Evolutionary conservation across 495 filamentous ascomycete species (phyloP).

Genomic region (Hamigera avellanea): DNA sequence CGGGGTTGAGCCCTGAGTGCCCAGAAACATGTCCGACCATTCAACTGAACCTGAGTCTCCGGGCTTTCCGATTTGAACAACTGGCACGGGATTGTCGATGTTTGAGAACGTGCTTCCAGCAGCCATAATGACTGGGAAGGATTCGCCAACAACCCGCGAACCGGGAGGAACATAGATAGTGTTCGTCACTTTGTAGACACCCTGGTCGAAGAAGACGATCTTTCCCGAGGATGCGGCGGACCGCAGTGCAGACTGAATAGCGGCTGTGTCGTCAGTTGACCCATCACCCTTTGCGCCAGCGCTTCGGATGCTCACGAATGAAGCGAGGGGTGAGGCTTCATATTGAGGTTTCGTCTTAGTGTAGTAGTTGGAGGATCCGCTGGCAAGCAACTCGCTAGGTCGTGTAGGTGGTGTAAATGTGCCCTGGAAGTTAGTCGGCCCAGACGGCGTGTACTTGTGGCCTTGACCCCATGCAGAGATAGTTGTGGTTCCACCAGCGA

Average conservation of each 20-base stretch:
- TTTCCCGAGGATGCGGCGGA: slow-evolving; percentile 24
- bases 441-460: slow-evolving; percentile 33
- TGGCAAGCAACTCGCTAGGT: slow-evolving; percentile 23
- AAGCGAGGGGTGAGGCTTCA: slow-evolving; percentile 31
- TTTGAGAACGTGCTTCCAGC: slow-evolving; percentile 48
- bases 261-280: slow-evolving; percentile 51
- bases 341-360: slow-evolving; percentile 45
- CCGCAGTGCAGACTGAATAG: slow-evolving; percentile 34
- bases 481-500: slow-evolving; percentile 46
- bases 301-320: slow-evolving; percentile 48
- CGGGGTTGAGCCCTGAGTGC: slow-evolving; percentile 42
- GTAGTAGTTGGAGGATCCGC: slow-evolving; percentile 32
- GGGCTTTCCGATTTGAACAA: slow-evolving; percentile 49
- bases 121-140: slow-evolving; percentile 54
- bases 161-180: slow-evolving; percentile 35
- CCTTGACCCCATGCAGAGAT: slow-evolving; percentile 46
- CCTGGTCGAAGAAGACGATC: slow-evolving; percentile 39
- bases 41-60: slow-evolving; percentile 43
- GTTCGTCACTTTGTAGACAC: slow-evolving; percentile 34
- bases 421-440: slow-evolving; percentile 31
- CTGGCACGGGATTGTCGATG: slow-evolving; percentile 48
- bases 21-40: slow-evolving; percentile 49
- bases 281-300: slow-evolving; percentile 59
- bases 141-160: slow-evolving; percentile 36
- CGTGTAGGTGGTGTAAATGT: slow-evolving; percentile 22